Evolutionary conservation across 495 filamentous ascomycete species (phyloP).

Genomic region (Neurospora africana): DNA sequence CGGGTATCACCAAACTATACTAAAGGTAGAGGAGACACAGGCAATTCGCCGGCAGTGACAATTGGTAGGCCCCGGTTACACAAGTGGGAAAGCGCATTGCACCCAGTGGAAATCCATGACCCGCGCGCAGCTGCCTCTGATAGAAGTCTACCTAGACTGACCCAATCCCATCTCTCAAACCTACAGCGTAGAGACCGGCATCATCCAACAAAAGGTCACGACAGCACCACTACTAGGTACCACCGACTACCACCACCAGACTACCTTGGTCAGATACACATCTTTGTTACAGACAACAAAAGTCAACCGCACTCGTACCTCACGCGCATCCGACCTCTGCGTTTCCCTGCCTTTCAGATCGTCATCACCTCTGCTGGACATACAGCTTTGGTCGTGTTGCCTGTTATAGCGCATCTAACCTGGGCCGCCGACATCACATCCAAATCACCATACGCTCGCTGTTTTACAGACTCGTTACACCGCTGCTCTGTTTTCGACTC

Average conservation of each 20-base stretch:
- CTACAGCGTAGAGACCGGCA: not conserved
- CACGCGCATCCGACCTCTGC: not conserved
- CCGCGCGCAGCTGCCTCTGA: not conserved
- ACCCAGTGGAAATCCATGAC: not conserved
- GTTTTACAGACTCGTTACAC: not conserved
- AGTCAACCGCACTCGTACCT: not conserved
- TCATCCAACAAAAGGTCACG: not conserved
- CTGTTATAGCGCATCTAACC: not conserved
- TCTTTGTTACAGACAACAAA: not conserved
- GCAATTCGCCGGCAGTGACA: not conserved
- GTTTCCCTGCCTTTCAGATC: not conserved
- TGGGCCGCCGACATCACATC: not conserved
- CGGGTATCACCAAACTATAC: not conserved
- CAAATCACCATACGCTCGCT: not conserved
- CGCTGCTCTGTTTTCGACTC: not conserved
- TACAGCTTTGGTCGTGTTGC: not conserved
- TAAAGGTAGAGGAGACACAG: not conserved
- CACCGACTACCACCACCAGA: not conserved
- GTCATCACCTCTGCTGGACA: not conserved
- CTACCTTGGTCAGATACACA: not conserved
- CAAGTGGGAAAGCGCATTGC: not conserved
- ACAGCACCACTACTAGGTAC: not conserved
- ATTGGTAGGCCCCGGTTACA: not conserved
- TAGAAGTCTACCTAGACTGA: not conserved
- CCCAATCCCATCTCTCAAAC: not conserved